A percentile compares a stretch with the other conserved stretches of the same genome.
Conservation (phyloP, 805 yeast species). For the Nakazawaea siamensis region DNA sequence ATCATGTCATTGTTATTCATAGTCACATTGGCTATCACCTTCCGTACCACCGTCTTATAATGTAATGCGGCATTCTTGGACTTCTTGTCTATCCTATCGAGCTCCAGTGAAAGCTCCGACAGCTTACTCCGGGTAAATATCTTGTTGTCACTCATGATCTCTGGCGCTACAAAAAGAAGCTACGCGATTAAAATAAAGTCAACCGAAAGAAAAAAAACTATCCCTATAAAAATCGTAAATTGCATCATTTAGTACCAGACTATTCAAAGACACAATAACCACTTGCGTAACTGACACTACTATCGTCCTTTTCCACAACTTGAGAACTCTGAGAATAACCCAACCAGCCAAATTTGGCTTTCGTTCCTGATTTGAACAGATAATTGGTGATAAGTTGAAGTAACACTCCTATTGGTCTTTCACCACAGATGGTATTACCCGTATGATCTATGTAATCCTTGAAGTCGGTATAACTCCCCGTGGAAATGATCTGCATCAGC, state of each 20-base stretch:
- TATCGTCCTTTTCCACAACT: constrained; percentile 41
- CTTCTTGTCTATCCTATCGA: constrained; percentile 28
- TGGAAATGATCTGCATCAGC: constrained; percentile 58
- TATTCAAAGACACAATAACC: too few relatives aligned
- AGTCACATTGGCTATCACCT: constrained; percentile 75
- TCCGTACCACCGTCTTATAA: constrained; percentile 50
- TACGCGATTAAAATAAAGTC: not conserved
- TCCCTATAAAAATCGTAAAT: too few relatives aligned
- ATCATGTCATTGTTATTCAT: constrained; percentile 76
- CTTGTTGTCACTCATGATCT: constrained; percentile 15
- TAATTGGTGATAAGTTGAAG: constrained; percentile 41
- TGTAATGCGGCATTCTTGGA: constrained; percentile 21
- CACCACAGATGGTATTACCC: constrained; percentile 91
- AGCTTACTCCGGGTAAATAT: constrained; percentile 17
- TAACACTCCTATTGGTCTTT: constrained; percentile 67
- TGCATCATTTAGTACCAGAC: too few relatives aligned
- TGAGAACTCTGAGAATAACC: constrained; percentile 72
- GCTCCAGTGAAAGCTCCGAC: constrained; percentile 22
- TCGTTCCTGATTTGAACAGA: constrained; percentile 13
- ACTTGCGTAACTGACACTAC: constrained; percentile 89
- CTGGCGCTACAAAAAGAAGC: not conserved
- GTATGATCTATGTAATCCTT: constrained; percentile 57
- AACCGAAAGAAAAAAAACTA: too few relatives aligned
- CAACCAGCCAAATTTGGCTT: constrained; percentile 51
- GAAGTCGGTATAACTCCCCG: constrained; percentile 56